Evolutionary conservation across 768 basidiomycete species (phyloP), one percentile per base, ranked within the genome.

Genomic region (Ephemerocybe angulata): DNA sequence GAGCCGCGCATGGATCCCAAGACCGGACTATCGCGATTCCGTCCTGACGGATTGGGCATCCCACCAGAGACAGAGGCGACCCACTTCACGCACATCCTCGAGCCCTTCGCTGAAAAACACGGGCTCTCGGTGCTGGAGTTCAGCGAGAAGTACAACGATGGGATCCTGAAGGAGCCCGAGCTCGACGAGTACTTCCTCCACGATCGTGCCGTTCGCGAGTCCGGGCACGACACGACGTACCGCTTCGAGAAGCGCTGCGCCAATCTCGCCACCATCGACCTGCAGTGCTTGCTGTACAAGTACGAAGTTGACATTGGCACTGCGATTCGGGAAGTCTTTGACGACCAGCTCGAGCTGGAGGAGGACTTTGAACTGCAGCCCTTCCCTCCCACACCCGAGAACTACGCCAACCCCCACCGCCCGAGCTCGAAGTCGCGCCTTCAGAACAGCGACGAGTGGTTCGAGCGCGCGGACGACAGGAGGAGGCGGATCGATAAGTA

Each of bases 231-330:
- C 69, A 96, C 94, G 49, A 91, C 93, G 3, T 99, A 99, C 70
- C 85, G 96, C 13, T 93, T 99, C 68, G 96, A 99, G 77, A 94
- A 95, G 75, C 88, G 92, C 17, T 98, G 94, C 65, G 96, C 94
- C 19, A 96, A 98, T 73, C 84, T 99, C 38, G 96, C 87, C 4
- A 99, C 96, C 7, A 90, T 98, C 67, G 96, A 99, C 68, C 75
- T 99, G 60, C 95, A 98, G 74, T 84, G 94, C 46, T 77, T 99
- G 65, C 76, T 99, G 43, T 99, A 96, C 84, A 99, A 99, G 79
- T 98, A 98, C 63, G 96, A 99, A 70, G 82, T 93, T 56, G 96
- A 99, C 66, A 98, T 99, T 57, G 97, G 93, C n/a, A 95, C 93
- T 10, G 93, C 94, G 24, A 98, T 99, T 65, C 84, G 87, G 54